Evolutionary conservation across 1,284 basidiomycete genomes (phyloP).

Genomic region (Takashimella tepidaria): DNA sequence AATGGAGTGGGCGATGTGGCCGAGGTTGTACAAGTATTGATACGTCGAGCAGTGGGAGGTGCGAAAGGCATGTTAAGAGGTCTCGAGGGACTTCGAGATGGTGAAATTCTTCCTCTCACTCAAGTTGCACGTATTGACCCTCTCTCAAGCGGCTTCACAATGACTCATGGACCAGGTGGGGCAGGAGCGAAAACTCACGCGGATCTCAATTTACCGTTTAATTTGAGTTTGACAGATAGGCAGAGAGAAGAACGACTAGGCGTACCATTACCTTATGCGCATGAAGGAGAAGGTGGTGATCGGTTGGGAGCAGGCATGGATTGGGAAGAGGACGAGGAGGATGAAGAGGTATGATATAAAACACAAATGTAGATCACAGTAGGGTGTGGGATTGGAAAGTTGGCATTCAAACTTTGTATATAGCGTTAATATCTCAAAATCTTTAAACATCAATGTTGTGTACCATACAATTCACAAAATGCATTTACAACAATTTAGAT

Average conservation of each 20-base stretch:
- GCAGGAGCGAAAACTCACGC: conserved; percentile 51
- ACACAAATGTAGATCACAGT: no score
- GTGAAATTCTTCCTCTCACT: conserved; percentile 3
- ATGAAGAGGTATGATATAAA: conserved; percentile 39
- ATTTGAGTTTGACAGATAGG: conserved; percentile 74
- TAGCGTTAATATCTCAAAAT: no score
- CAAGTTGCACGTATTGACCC: conserved; percentile 8
- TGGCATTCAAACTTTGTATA: no score
- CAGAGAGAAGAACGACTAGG: conserved; percentile 71
- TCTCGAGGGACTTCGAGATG: conserved; percentile 20
- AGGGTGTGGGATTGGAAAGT: conserved; percentile 9
- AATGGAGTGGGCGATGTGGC: conserved; percentile 1
- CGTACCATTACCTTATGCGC: conserved; percentile 80
- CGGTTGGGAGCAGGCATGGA: conserved; percentile 21
- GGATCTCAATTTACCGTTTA: conserved; percentile 62
- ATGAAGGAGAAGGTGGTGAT: conserved; percentile 57
- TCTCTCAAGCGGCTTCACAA: no score
- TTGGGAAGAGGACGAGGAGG: conserved; percentile 39
- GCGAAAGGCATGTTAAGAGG: conserved; percentile 42
- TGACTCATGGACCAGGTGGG: no score
- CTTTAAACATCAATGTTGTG: no score
- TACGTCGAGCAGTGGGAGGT: conserved; percentile 43
- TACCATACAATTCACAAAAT: no score
- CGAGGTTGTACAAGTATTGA: conserved; percentile 31
- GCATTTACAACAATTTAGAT: no score